Evolutionary conservation across 2,329 filamentous ascomycete genomes (phyloP).

Genomic region (Aspergillus latus): DNA sequence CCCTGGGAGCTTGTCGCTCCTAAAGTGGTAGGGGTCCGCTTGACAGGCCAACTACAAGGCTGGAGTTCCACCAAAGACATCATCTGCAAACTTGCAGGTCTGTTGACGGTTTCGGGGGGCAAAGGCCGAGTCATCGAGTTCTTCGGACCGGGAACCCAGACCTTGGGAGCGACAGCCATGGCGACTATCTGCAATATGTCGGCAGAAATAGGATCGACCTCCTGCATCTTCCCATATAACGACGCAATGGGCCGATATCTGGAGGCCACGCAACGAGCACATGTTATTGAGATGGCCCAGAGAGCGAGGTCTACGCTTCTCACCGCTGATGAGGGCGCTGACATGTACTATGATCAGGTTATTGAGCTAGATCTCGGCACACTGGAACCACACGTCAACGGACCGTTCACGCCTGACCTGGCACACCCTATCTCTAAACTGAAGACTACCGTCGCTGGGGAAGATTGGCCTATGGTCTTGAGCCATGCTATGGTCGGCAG

Average conservation of each 20-base stretch:
- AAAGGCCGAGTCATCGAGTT: conserved; percentile 70
- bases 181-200: conserved; percentile 71
- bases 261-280: conserved; percentile 76
- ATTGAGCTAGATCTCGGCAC: conserved; percentile 90
- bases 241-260: conserved; percentile 95
- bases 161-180: conserved; percentile 76
- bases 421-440: conserved; percentile 95
- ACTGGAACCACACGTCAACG: conserved; percentile 95
- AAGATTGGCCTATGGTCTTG: conserved; percentile 88
- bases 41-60: conserved; percentile 59
- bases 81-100: conserved; percentile 91
- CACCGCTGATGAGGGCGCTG: conserved; percentile 81
- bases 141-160: conserved; percentile 65
- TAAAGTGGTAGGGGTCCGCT: conserved; percentile 41
- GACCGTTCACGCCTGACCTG: conserved; percentile 93
- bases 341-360: conserved; percentile 75
- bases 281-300: conserved; percentile 66
- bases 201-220: conserved; percentile 67
- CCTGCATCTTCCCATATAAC: conserved; percentile 92
- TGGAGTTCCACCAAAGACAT: conserved; percentile 94
- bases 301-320: conserved; percentile 49
- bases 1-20: conserved; percentile 96
- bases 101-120: conserved; percentile 92
- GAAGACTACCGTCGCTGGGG: conserved; percentile 81
- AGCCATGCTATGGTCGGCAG: conserved; percentile 95